phyloP scores from a whole-genome alignment of 2,329 filamentous ascomycete genomes.

The Epichloe coenophiala region DNA sequence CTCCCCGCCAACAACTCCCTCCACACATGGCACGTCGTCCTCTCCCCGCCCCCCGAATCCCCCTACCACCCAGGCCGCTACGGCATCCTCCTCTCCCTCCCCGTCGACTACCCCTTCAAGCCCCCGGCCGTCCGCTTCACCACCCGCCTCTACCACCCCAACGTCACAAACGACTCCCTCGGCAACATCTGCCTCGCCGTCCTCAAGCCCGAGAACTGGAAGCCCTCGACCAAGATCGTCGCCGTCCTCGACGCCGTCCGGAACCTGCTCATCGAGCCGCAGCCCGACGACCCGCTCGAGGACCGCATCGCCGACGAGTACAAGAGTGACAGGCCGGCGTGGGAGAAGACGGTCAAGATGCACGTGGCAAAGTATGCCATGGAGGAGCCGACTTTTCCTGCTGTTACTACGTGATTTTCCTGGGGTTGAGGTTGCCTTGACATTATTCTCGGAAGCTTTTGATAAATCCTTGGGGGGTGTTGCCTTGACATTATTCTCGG shows the following conservation, averaged over 20 bases:
- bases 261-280: constrained; percentile 63
- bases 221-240: constrained; percentile 65
- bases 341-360: constrained; percentile 60
- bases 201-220: constrained; percentile 81
- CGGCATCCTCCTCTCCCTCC: constrained; percentile 58
- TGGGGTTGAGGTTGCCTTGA: too few relatives aligned
- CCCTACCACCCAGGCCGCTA: constrained; percentile 55
- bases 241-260: constrained; percentile 67
- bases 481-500: too few relatives aligned
- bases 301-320: constrained; percentile 75
- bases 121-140: constrained; percentile 65
- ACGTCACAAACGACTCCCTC: constrained; percentile 75
- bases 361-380: constrained; percentile 64
- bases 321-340: constrained; percentile 51
- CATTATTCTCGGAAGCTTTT: too few relatives aligned
- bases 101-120: constrained; percentile 81
- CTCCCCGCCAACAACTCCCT: constrained; percentile 35
- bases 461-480: too few relatives aligned
- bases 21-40: constrained; percentile 37
- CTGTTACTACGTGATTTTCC: neutral
- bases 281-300: constrained; percentile 84
- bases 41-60: constrained; percentile 30
- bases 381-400: constrained; percentile 23
- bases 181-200: constrained; percentile 78
- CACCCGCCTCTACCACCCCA: constrained; percentile 92